Conservation (phyloP, 768 basidiomycete genomes). For the Podaxis sp. region DNA sequence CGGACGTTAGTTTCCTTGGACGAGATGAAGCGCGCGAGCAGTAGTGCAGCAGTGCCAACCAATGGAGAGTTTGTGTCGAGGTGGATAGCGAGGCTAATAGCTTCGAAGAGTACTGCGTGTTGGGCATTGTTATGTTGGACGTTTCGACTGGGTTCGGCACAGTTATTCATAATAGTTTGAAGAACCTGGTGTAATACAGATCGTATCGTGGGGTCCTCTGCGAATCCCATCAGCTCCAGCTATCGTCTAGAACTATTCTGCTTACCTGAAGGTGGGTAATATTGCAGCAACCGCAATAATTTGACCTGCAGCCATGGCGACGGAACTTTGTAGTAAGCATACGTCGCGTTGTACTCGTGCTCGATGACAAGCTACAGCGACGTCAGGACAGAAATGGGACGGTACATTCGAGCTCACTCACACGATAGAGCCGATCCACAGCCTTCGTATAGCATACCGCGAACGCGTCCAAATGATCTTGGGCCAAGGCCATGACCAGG, state of each 20-base stretch:
- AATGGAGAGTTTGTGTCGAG: conserved; percentile 88
- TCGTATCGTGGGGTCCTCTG: conserved; percentile 83
- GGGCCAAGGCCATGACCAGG: conserved; percentile 90
- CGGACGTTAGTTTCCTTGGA: conserved; percentile 98
- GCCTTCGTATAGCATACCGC: conserved; percentile 94
- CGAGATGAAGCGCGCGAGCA: conserved; percentile 94
- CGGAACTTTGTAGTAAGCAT: conserved; percentile 97
- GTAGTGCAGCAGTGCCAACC: conserved; percentile 82
- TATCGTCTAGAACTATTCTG: conserved; percentile 1
- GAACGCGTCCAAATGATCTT: conserved; percentile 89
- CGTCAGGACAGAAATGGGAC: conserved; percentile 7
- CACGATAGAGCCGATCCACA: conserved; percentile 83
- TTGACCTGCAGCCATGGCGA: conserved; percentile 98
- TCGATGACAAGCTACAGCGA: conserved; percentile 77
- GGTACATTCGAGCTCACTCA: conserved; percentile 31
- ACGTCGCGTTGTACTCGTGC: conserved; percentile 83
- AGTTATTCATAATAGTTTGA: conserved; percentile 87
- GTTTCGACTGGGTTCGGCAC: conserved; percentile 87
- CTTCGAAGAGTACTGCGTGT: conserved; percentile 97
- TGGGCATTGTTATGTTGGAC: conserved; percentile 99
- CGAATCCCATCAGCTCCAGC: conserved; percentile 3
- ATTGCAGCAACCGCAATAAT: conserved; percentile 87
- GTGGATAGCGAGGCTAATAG: conserved; percentile 95
- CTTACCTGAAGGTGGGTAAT: conserved; percentile 92
- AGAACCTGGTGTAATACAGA: conserved; percentile 79